phyloP scores from a whole-genome alignment of 2,329 filamentous ascomycete species.

The Aspergillus unguis region DNA sequence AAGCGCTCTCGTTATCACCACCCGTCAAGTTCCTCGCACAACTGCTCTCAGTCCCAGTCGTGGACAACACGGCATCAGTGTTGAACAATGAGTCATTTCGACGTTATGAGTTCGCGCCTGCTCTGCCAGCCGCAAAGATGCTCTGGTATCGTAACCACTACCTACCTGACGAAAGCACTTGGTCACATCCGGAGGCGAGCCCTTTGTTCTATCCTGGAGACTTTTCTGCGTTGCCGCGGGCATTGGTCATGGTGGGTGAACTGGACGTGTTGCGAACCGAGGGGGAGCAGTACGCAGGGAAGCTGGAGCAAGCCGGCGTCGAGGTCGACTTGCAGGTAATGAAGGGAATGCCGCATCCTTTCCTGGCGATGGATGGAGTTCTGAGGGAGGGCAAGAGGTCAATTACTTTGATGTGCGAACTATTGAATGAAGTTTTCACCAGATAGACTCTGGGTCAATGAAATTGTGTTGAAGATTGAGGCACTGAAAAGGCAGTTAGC shows the following conservation, averaged over 20 bases:
- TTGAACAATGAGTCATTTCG: slow-evolving; percentile 48
- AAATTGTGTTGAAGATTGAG: background rate
- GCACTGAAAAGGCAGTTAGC: background rate
- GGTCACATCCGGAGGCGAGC: slow-evolving; percentile 53
- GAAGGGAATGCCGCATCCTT: slow-evolving; percentile 57
- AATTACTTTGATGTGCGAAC: slow-evolving; percentile 47
- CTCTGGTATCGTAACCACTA: slow-evolving; percentile 60
- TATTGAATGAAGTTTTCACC: slow-evolving; percentile 30
- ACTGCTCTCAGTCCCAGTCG: slow-evolving; percentile 57
- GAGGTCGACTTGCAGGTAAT: slow-evolving; percentile 49
- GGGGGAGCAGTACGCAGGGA: slow-evolving; percentile 51
- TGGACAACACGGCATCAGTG: slow-evolving; percentile 54
- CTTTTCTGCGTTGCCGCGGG: slow-evolving; percentile 51
- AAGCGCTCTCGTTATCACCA: slow-evolving; percentile 39
- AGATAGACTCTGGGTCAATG: background rate
- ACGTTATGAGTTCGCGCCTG: slow-evolving; percentile 51
- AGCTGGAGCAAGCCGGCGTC: slow-evolving; percentile 48
- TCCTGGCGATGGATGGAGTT: slow-evolving; percentile 57
- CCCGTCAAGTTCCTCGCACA: slow-evolving; percentile 46
- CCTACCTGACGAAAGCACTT: slow-evolving; percentile 47
- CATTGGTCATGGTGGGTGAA: slow-evolving; percentile 54
- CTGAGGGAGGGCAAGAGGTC: slow-evolving; percentile 52
- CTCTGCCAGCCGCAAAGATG: slow-evolving; percentile 57
- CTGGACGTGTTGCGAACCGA: slow-evolving; percentile 57
- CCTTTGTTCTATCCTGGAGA: slow-evolving; percentile 52